Percentiles rank a stretch among this genome's conserved stretches.
Evolutionary conservation across 768 basidiomycete species (phyloP).

Genomic region (Pilatotrama ljubarskyi): DNA sequence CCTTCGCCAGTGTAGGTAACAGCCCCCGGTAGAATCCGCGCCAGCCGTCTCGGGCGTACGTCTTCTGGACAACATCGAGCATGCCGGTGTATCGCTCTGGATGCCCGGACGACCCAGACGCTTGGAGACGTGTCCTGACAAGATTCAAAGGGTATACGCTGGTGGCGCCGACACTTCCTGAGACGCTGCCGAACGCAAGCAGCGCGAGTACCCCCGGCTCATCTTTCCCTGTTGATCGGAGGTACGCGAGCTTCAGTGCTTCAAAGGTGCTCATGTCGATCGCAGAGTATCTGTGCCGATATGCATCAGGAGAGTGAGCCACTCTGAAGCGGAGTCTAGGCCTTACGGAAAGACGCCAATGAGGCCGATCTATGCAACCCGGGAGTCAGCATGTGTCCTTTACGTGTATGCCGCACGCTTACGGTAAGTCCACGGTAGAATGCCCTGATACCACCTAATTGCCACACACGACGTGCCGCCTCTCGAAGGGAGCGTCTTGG

Average conservation of each 20-base stretch:
- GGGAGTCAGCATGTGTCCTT: slow-evolving; percentile 17
- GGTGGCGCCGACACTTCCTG: slow-evolving; percentile 90
- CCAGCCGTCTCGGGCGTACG: slow-evolving; percentile 86
- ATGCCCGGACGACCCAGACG: slow-evolving; percentile 94
- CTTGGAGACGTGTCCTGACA: slow-evolving; percentile 92
- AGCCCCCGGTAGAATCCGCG: slow-evolving; percentile 92
- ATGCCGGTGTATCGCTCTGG: slow-evolving; percentile 90
- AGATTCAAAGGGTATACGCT: slow-evolving; percentile 92
- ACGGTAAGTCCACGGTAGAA: slow-evolving; percentile 92
- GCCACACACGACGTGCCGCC: slow-evolving; percentile 76
- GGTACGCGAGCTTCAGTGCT: slow-evolving; percentile 89
- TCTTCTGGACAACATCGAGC: slow-evolving; percentile 78
- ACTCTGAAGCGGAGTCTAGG: neutral
- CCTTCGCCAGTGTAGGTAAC: slow-evolving; percentile 91
- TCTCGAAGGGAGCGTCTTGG: slow-evolving; percentile 56
- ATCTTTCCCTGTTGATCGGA: slow-evolving; percentile 80
- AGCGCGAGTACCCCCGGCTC: slow-evolving; percentile 89
- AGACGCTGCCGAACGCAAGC: slow-evolving; percentile 89
- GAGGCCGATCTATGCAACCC: slow-evolving; percentile 72
- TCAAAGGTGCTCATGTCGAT: slow-evolving; percentile 99
- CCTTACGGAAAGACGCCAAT: slow-evolving; percentile 94
- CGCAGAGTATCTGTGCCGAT: slow-evolving; percentile 69
- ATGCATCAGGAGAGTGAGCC: neutral
- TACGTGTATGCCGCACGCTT: slow-evolving; percentile 36
- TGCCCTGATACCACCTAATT: slow-evolving; percentile 72